A percentile compares a stretch with the other conserved stretches of the same genome.
These are phyloP conservation scores for Pythium aphanidermatum DNA, from an alignment of 352 stramenopile species.

Conservation along the genomic window DNA sequence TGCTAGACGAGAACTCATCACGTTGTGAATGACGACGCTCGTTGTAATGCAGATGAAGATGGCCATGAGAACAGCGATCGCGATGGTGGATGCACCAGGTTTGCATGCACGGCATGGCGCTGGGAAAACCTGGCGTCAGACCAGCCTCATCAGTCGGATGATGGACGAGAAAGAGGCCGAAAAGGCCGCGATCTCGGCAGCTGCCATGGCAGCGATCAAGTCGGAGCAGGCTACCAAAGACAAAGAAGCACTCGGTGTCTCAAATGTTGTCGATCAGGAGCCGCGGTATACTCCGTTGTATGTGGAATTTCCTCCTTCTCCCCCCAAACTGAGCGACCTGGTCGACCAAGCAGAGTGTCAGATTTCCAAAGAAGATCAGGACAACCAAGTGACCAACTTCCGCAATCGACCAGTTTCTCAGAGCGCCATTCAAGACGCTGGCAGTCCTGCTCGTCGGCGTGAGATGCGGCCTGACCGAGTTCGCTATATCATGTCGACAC, in stretches of 20 bases:
- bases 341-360: constrained; percentile 26
- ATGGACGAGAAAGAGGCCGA: constrained; percentile 21
- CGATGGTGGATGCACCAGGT: constrained; percentile 12
- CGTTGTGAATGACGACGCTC: too few species aligned
- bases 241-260: too few species aligned
- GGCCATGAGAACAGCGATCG: constrained; percentile 31
- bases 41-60: constrained; percentile 30
- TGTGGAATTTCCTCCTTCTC: constrained; percentile 18
- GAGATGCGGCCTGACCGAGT: constrained; percentile 34
- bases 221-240: too few species aligned
- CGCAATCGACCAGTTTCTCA: constrained; percentile 36
- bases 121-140: background rate
- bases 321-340: constrained; percentile 22
- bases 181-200: background rate
- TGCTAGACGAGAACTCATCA: too few species aligned
- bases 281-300: background rate
- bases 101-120: constrained; percentile 7
- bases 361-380: background rate
- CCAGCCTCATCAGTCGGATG: constrained; percentile 15
- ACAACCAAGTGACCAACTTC: constrained; percentile 50
- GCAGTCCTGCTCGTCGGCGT: constrained; percentile 24
- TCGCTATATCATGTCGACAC: constrained; percentile 69
- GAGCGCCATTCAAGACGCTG: constrained; percentile 32
- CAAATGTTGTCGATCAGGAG: background rate
- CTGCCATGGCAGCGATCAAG: background rate